phyloP scores from a whole-genome alignment of 306 rosid species.

The Lathyrus sativus region DNA sequence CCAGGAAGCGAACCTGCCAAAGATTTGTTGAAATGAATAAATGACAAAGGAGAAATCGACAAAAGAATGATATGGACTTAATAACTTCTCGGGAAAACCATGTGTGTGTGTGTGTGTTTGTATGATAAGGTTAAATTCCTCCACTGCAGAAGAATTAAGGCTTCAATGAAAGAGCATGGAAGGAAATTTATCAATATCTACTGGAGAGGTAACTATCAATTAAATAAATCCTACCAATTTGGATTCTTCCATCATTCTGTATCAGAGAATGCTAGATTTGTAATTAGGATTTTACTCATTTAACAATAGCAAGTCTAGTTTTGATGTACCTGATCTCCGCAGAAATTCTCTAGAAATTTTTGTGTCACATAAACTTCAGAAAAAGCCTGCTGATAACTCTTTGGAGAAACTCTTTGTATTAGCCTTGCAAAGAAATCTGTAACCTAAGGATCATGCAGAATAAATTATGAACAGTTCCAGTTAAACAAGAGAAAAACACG shows the following conservation, averaged over 20 bases:
- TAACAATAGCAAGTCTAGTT: conserved; percentile 24
- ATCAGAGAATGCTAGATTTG: background rate
- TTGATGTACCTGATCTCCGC: conserved; percentile 85
- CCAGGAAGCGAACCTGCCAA: conserved; percentile 89
- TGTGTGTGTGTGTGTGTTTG: background rate
- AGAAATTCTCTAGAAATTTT: conserved; percentile 85
- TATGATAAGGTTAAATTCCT: background rate
- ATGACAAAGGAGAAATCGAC: conserved; percentile 26
- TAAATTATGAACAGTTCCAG: conserved; percentile 19
- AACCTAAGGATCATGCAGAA: conserved; percentile 55
- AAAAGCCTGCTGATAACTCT: conserved; percentile 91
- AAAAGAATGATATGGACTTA: conserved; percentile 24
- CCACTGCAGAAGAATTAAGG: conserved; percentile 13
- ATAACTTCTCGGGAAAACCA: conserved; percentile 24
- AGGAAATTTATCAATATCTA: conserved; percentile 8
- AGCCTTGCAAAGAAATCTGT: conserved; percentile 84
- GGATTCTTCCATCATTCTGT: background rate
- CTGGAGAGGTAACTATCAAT: conserved; percentile 2
- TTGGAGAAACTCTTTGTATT: conserved; percentile 94
- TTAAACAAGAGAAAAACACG: conserved; percentile 13
- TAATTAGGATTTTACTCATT: conserved; percentile 21
- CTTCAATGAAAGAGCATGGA: background rate
- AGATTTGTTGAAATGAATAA: conserved; percentile 32
- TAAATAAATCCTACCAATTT: conserved; percentile 1
- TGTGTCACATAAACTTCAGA: conserved; percentile 83